A percentile compares a stretch with the other conserved stretches of the same genome.
Evolutionary conservation across 148 eudicot genomes (phyloP).

Genomic region (Amaranthus hypochondriacus): DNA sequence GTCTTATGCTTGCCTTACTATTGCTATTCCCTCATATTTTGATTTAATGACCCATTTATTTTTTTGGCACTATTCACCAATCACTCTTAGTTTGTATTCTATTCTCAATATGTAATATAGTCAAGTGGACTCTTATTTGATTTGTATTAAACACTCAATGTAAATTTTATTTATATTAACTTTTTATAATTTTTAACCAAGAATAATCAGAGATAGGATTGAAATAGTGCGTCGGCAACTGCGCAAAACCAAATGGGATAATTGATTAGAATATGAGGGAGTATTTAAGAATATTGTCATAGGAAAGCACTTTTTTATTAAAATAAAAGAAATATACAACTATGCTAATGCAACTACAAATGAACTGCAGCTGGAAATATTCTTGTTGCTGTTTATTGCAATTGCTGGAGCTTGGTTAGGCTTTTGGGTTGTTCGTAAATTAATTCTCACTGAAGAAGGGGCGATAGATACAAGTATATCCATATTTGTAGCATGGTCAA

Average conservation of each 20-base stretch:
- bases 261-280: too few relatives aligned
- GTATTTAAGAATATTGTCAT: background rate
- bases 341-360: constrained; percentile 6
- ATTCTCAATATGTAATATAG: too few relatives aligned
- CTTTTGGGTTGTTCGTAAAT: constrained; percentile 86
- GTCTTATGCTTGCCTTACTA: background rate
- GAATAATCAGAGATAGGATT: too few relatives aligned
- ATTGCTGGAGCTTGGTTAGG: constrained; percentile 96
- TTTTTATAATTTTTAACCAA: too few relatives aligned
- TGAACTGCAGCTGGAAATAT: constrained; percentile 63
- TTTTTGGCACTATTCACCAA: too few relatives aligned
- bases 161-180: too few relatives aligned
- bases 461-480: constrained; percentile 56
- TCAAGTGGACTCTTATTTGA: too few relatives aligned
- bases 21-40: background rate
- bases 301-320: background rate
- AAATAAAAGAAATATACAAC: background rate
- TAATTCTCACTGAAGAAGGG: constrained; percentile 78
- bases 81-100: too few relatives aligned
- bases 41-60: too few relatives aligned
- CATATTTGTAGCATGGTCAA: constrained; percentile 79
- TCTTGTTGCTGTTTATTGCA: constrained; percentile 54
- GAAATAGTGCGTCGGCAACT: too few relatives aligned
- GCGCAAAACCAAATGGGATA: too few relatives aligned
- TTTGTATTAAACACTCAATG: too few relatives aligned